Percentiles rank a stretch among this genome's conserved stretches.
Evolutionary conservation across 176 grass and related monocot genomes (phyloP).

Genomic region (Cenchrus americanus): DNA sequence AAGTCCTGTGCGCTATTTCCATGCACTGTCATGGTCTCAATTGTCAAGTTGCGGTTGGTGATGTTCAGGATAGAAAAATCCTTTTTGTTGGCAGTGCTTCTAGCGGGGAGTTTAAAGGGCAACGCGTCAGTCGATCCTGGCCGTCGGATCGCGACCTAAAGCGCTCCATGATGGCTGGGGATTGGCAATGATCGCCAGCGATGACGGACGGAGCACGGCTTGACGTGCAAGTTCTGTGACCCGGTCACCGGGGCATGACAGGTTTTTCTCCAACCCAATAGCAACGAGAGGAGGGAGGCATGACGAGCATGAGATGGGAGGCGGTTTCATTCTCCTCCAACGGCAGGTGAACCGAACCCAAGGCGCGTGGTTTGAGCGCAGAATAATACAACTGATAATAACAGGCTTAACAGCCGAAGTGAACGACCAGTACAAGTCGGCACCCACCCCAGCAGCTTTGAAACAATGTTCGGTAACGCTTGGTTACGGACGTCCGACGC

Average conservation of each 20-base stretch:
- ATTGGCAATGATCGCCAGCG: neutral
- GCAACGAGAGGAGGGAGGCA: neutral
- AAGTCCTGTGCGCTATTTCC: conserved; percentile 21
- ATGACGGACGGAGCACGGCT: conserved; percentile 7
- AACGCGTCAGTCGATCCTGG: neutral
- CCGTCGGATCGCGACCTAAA: neutral
- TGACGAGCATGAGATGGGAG: neutral
- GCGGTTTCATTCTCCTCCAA: neutral
- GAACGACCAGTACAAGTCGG: neutral
- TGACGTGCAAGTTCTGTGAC: neutral
- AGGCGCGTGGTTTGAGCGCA: neutral
- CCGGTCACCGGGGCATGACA: neutral
- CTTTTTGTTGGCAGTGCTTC: fast-evolving
- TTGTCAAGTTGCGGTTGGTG: conserved; percentile 43
- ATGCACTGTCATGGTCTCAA: neutral
- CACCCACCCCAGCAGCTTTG: neutral
- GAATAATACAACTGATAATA: neutral
- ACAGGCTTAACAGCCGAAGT: neutral
- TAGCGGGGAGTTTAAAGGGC: neutral
- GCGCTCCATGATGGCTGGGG: neutral
- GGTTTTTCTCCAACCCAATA: neutral
- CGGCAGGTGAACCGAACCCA: conserved; percentile 11
- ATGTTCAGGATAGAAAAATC: neutral
- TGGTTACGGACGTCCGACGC: no score
- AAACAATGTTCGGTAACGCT: neutral